These are phyloP conservation scores for Davidsoniella virescens DNA, from an alignment of 2,329 filamentous ascomycete species.

Conservation along the genomic window DNA sequence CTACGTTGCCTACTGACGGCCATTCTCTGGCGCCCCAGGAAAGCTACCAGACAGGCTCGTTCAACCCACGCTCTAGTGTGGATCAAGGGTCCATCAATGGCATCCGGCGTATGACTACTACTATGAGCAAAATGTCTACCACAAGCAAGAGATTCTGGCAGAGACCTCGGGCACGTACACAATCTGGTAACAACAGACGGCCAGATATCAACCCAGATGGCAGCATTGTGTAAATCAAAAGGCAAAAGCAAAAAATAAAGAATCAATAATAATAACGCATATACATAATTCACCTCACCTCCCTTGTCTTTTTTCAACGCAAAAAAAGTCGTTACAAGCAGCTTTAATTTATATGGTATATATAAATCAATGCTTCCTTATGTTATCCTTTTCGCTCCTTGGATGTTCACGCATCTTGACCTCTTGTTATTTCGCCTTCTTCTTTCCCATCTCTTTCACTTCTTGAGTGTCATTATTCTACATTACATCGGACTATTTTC, in stretches of 20 bases:
- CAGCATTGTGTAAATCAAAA: slow-evolving; percentile 8
- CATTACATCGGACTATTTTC: neutral
- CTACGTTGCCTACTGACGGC: slow-evolving; percentile 1
- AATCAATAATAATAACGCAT: neutral
- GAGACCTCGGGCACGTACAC: slow-evolving; percentile 9
- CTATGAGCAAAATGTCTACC: slow-evolving; percentile 12
- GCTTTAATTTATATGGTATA: no score
- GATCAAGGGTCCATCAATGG: slow-evolving; percentile 9
- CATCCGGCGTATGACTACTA: slow-evolving; percentile 11
- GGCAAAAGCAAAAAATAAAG: neutral
- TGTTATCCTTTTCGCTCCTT: no score
- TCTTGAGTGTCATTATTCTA: neutral
- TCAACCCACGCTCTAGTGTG: slow-evolving; percentile 4
- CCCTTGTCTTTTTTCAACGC: no score
- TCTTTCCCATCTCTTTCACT: neutral
- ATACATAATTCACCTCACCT: neutral
- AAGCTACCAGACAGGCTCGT: slow-evolving; percentile 11
- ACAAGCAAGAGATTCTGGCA: slow-evolving; percentile 11
- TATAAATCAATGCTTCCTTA: no score
- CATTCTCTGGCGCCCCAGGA: slow-evolving; percentile 10
- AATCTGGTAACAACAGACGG: slow-evolving; percentile 9
- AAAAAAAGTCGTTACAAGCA: no score
- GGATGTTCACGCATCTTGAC: no score
- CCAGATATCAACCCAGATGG: slow-evolving; percentile 10
- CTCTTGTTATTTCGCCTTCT: neutral